phyloP scores from a whole-genome alignment of 306 rosid genomes.

The Fragaria nilgerrensis region DNA sequence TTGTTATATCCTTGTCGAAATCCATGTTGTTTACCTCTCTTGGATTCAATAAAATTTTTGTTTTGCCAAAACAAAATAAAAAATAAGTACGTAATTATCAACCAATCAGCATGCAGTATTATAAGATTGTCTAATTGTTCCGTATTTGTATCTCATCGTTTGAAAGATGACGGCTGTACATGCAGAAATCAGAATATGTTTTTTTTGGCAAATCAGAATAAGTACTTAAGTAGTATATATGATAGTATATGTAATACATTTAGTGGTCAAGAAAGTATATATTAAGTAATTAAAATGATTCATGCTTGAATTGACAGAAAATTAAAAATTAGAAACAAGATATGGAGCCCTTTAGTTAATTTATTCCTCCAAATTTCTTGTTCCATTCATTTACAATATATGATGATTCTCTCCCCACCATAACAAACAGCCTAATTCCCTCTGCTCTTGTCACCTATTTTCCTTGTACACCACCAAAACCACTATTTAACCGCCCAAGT shows the following conservation, averaged over 20 bases:
- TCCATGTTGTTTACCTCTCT: too few relatives aligned
- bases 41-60: too few relatives aligned
- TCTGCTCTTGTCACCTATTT: slow-evolving; percentile 9
- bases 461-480: slow-evolving; percentile 28
- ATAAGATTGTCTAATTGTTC: neutral
- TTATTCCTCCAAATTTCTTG: slow-evolving; percentile 7
- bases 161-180: slow-evolving; percentile 17
- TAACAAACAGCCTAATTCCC: slow-evolving; percentile 7
- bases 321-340: neutral
- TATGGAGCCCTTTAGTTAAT: slow-evolving; percentile 10
- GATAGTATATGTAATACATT: neutral
- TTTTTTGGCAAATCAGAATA: too few relatives aligned
- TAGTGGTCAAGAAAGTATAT: slow-evolving; percentile 9
- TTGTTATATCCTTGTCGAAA: too few relatives aligned
- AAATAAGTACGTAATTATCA: too few relatives aligned
- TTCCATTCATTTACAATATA: slow-evolving; percentile 14
- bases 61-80: too few relatives aligned
- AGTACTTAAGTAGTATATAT: neutral
- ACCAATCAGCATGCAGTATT: too few relatives aligned
- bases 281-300: slow-evolving; percentile 10
- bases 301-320: slow-evolving; percentile 14
- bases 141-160: slow-evolving; percentile 1
- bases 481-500: neutral
- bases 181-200: neutral
- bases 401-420: slow-evolving; percentile 9